Evolutionary conservation across 2,329 filamentous ascomycete genomes (phyloP), one percentile per base, ranked within the genome.

Genomic region (Pseudogymnoascus sp.): DNA sequence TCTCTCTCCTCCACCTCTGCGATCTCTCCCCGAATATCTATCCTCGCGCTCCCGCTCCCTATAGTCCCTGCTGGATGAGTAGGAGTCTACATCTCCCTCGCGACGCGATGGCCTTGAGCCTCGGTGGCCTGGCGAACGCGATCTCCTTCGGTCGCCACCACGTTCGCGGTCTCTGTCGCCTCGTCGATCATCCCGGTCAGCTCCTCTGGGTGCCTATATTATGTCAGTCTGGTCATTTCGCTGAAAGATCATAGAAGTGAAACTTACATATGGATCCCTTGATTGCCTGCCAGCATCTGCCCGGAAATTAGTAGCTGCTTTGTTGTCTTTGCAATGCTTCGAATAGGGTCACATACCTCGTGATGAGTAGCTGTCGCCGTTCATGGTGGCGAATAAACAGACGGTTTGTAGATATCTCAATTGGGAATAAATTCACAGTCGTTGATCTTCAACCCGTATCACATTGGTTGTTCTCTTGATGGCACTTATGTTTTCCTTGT

Each of bases 31-130:
- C 38, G 86, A 85, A 74, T 97, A 97, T 73, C 93, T 85, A 70
- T 97, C 93, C 77, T 97, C 93, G 66, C 93, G 89, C 78, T 97
- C 93, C 67, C 93, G 83, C 74, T 96, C 93, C 74, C 93, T 86
- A 76, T 96, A 96, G 78, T 88, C 93, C 69, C 93, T 89, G 77
- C 92, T 96, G 5, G 90, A 92, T 19, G 93, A 96, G 78, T 97
- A 97, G 64, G 90, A 87, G 76, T 97, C 92, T 75, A 86, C 83
- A 69, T 90, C 88, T 63, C 83, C 85, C 61, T 95, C 89, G 69
- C 89, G 89, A 70, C 90, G 87, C 69, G 82, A 79, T 64, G 80
- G 77, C 67, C 87, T 81, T 64, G 87, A 83, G 68, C 85, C 80
- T 71, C 84, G 83, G 73, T 90, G 87, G 71, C 89, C 87, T 64